Evolutionary conservation across 768 basidiomycete species (phyloP).

Genomic region (Boletus rubescentipes): DNA sequence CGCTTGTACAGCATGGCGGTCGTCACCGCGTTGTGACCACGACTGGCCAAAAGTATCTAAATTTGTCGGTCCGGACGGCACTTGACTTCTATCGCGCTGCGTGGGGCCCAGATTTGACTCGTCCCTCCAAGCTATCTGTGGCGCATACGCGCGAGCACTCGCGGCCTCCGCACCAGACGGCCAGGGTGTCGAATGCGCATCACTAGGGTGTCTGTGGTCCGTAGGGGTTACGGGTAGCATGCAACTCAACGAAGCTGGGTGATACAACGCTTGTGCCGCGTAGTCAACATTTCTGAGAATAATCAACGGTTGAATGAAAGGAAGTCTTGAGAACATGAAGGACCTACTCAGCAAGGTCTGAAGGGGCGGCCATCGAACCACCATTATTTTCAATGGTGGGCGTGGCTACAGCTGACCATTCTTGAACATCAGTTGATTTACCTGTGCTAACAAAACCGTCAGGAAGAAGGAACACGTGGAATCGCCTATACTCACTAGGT

Average conservation of each 20-base stretch:
- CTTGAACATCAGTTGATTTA: not conserved
- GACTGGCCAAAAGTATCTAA: not conserved
- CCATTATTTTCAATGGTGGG: not conserved
- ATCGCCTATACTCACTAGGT: conserved; percentile 8
- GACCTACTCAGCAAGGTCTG: conserved; percentile 13
- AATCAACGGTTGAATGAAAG: not conserved
- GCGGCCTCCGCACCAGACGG: not conserved
- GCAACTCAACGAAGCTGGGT: no score
- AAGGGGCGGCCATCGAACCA: not conserved
- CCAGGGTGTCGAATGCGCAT: not conserved
- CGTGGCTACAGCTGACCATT: not conserved
- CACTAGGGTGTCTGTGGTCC: not conserved
- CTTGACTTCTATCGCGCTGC: conserved; percentile 5
- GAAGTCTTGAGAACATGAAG: not conserved
- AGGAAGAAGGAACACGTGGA: not conserved
- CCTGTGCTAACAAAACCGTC: conserved; percentile 3
- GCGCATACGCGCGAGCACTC: not conserved
- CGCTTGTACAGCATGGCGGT: conserved; percentile 22
- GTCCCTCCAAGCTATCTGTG: not conserved
- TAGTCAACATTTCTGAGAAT: conserved; percentile 4
- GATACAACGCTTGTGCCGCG: not conserved
- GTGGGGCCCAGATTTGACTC: not conserved
- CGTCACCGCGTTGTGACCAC: not conserved
- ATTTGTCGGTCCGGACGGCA: conserved; percentile 8
- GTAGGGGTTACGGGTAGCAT: not conserved